Evolutionary conservation across 345 rosid species (phyloP).

Genomic region (Gossypium turneri): DNA sequence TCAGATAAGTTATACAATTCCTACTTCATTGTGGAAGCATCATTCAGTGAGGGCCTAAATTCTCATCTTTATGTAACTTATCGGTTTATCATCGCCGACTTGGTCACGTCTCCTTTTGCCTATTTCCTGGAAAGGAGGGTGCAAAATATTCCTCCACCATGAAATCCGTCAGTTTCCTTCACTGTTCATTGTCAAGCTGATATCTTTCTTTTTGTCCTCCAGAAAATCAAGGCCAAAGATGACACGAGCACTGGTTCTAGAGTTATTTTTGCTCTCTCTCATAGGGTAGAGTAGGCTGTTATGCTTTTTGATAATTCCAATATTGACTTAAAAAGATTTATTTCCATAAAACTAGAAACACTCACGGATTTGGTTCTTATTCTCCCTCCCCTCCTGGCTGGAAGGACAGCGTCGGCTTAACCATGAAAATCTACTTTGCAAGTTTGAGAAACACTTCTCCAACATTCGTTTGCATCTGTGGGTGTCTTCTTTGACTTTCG

Average conservation of each 20-base stretch:
- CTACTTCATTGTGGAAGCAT: slow-evolving; percentile 37
- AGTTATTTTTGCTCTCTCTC: slow-evolving; percentile 53
- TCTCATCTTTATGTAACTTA: slow-evolving; percentile 63
- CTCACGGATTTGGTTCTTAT: not conserved
- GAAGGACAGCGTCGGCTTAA: slow-evolving; percentile 43
- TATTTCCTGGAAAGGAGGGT: slow-evolving; percentile 47
- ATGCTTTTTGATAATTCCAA: not conserved
- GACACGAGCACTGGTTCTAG: slow-evolving; percentile 42
- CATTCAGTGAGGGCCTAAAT: slow-evolving; percentile 49
- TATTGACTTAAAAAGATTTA: not conserved
- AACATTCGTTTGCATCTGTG: slow-evolving; percentile 34
- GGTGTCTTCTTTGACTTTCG: slow-evolving; percentile 40
- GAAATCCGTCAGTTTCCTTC: not conserved
- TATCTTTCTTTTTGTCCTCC: slow-evolving; percentile 27
- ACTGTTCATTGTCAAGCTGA: not conserved
- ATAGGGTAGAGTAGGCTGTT: slow-evolving; percentile 40
- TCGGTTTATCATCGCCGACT: slow-evolving; percentile 38
- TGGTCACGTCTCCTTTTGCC: slow-evolving; percentile 51
- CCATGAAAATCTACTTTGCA: slow-evolving; percentile 46
- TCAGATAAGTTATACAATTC: slow-evolving; percentile 43
- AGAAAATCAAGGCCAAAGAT: slow-evolving; percentile 55
- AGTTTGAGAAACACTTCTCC: slow-evolving; percentile 52
- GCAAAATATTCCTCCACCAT: not conserved
- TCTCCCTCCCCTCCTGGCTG: too few species aligned
- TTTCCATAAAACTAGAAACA: not conserved